Evolutionary conservation across 306 rosid genomes (phyloP).

Genomic region (Chamaecrista fasciculata): DNA sequence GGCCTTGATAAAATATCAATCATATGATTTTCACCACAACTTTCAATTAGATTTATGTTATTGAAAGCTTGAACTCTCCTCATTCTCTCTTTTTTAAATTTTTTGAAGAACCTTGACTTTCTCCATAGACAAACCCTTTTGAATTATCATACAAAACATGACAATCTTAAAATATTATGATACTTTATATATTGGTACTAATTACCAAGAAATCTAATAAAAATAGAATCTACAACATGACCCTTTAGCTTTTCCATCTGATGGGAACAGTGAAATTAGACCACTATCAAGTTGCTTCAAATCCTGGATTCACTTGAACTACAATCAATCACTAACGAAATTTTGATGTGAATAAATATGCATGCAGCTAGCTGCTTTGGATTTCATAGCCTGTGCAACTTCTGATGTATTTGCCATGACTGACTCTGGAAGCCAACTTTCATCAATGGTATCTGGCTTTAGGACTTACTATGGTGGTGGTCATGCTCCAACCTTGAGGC

Average conservation of each 20-base stretch:
- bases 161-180: background rate
- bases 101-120: too few species aligned
- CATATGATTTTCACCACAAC: too few species aligned
- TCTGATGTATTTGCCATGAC: conserved; percentile 96
- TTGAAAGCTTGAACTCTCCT: too few species aligned
- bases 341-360: conserved; percentile 29
- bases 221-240: background rate
- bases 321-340: background rate
- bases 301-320: background rate
- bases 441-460: conserved; percentile 89
- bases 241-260: background rate
- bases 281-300: background rate
- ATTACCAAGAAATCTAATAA: background rate
- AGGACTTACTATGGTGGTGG: conserved; percentile 77
- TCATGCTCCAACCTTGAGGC: conserved; percentile 72
- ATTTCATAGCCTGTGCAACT: conserved; percentile 86
- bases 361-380: conserved; percentile 93
- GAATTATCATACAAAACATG: too few species aligned
- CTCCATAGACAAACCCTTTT: too few species aligned
- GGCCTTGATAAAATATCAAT: too few species aligned
- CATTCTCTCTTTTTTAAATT: too few species aligned
- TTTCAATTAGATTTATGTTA: too few species aligned
- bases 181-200: background rate
- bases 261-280: too few species aligned
- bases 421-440: conserved; percentile 96